Conservation (phyloP, 805 yeast genomes). For the Sugiyamaella lignohabitans region DNA sequence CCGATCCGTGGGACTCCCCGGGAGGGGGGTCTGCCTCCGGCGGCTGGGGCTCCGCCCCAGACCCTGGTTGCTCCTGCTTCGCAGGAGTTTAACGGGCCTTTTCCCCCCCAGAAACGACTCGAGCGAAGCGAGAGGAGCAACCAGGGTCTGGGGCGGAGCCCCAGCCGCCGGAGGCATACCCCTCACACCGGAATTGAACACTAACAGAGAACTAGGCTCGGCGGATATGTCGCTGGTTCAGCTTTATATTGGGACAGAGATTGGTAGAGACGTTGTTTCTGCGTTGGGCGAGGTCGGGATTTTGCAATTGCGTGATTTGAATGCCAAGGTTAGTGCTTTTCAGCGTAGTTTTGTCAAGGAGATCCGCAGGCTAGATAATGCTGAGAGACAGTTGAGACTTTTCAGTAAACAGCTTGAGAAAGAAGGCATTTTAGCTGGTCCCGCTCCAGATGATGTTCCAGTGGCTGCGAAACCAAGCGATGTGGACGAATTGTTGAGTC, state of each 20-base stretch:
- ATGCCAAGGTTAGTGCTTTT: constrained; percentile 70
- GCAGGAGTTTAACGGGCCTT: too few species aligned
- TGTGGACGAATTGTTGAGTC: constrained; percentile 63
- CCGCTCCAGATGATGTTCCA: constrained; percentile 36
- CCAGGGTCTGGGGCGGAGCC: not conserved
- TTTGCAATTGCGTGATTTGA: constrained; percentile 85
- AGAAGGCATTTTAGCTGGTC: constrained; percentile 27
- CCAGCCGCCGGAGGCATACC: not conserved
- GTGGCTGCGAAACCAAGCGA: constrained; percentile 45
- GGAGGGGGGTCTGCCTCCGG: not conserved
- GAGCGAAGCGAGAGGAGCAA: not conserved
- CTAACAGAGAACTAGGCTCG: constrained; percentile 46
- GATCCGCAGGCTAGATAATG: constrained; percentile 72
- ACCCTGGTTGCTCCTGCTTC: not conserved
- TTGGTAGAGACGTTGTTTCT: constrained; percentile 78
- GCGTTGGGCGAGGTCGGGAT: constrained; percentile 80
- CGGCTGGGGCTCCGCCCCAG: not conserved
- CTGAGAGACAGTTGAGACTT: constrained; percentile 72
- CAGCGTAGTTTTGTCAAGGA: constrained; percentile 90
- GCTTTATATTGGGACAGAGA: constrained; percentile 84
- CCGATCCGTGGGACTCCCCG: too few species aligned
- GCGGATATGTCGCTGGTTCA: constrained; percentile 97
- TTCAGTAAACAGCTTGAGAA: constrained; percentile 29
- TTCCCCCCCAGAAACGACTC: not conserved
- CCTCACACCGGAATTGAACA: not conserved